Evolutionary conservation across 306 rosid species (phyloP).

Genomic region (Glycine tomentella): DNA sequence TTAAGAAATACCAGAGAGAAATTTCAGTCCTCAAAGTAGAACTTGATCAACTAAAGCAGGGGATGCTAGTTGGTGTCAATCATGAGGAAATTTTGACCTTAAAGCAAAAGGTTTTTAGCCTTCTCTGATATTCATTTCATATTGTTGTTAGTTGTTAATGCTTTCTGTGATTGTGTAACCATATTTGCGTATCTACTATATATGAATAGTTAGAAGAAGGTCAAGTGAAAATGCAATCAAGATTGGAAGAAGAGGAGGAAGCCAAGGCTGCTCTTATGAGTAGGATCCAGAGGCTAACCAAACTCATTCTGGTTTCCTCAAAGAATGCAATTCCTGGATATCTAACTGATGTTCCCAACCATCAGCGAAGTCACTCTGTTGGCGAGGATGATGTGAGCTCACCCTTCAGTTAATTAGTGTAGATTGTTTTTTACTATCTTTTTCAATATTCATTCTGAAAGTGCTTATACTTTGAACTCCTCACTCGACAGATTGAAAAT

Average conservation of each 20-base stretch:
- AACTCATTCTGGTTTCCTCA: slow-evolving; percentile 96
- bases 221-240: slow-evolving; percentile 97
- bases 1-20: slow-evolving; percentile 97
- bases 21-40: slow-evolving; percentile 89
- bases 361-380: slow-evolving; percentile 76
- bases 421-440: slow-evolving; percentile 3
- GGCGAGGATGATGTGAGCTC: slow-evolving; percentile 90
- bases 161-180: slow-evolving; percentile 32
- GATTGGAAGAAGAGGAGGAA: slow-evolving; percentile 99
- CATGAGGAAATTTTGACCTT: slow-evolving; percentile 91
- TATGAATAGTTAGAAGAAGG: slow-evolving; percentile 92
- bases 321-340: slow-evolving; percentile 91
- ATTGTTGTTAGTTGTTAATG: slow-evolving; percentile 20
- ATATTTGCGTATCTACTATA: slow-evolving; percentile 30
- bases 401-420: slow-evolving; percentile 40
- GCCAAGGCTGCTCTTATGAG: slow-evolving; percentile 99
- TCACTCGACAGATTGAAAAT: slow-evolving; percentile 49
- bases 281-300: slow-evolving; percentile 98
- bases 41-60: slow-evolving; percentile 92
- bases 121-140: slow-evolving; percentile 34
- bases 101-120: slow-evolving; percentile 79
- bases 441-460: slow-evolving; percentile 18
- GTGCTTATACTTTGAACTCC: slow-evolving; percentile 5
- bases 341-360: slow-evolving; percentile 78
- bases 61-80: slow-evolving; percentile 82